Evolutionary conservation across 805 yeast species (phyloP).

Genomic region (Wickerhamiella slavikovae): DNA sequence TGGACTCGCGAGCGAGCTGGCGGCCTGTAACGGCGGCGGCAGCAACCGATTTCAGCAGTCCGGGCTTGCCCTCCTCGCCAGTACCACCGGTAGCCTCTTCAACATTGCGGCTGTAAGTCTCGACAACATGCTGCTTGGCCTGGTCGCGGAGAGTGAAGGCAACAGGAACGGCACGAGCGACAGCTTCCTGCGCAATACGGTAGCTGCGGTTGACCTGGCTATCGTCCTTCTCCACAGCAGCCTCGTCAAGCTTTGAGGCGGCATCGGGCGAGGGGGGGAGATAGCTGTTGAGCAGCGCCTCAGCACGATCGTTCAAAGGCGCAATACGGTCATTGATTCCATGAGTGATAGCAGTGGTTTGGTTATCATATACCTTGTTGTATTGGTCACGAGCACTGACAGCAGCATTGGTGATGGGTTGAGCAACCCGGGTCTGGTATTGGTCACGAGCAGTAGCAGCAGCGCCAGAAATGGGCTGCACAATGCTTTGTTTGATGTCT

Average conservation of each 20-base stretch:
- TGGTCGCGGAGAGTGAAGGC: conserved; percentile 1
- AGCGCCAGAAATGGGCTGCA: conserved; percentile 17
- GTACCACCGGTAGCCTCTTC: conserved; percentile 4
- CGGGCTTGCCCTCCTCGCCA: conserved; percentile 1
- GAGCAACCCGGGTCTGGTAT: conserved; percentile 33
- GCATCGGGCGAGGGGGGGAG: no score
- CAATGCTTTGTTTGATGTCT: conserved; percentile 23
- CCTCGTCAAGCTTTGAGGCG: conserved; percentile 4
- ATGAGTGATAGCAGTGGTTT: conserved; percentile 42
- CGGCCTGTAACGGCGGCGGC: conserved; percentile 2
- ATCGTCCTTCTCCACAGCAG: conserved; percentile 2
- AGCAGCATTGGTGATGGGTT: conserved; percentile 20
- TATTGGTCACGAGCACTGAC: conserved; percentile 30
- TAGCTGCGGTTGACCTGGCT: conserved; percentile 5
- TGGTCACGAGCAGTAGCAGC: conserved; percentile 17
- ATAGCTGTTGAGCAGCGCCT: conserved; percentile 23
- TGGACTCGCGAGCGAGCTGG: conserved; percentile 3
- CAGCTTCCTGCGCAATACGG: conserved; percentile 6
- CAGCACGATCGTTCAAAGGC: conserved; percentile 39
- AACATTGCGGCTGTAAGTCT: conserved; percentile 7
- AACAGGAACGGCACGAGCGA: conserved; percentile 9
- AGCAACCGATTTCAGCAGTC: not conserved
- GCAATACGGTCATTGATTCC: conserved; percentile 38
- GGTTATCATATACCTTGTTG: conserved; percentile 30
- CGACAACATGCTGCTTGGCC: conserved; percentile 2